Percentiles rank a stretch among this genome's conserved stretches.
phyloP scores from a whole-genome alignment of 257 asterid genomes.

The Solanum etuberosum region DNA sequence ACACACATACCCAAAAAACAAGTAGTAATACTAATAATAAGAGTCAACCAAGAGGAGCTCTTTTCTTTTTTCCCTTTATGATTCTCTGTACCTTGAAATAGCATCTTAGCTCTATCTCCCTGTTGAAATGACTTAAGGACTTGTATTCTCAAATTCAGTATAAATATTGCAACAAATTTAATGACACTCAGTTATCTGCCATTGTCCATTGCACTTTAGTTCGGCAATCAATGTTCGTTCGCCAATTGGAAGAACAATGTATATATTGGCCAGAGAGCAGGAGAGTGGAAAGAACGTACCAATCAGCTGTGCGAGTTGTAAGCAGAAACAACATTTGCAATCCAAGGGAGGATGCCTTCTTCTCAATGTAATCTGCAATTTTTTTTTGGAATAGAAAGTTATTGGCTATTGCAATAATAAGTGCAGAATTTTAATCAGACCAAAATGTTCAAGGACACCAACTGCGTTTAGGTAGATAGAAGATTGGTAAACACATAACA shows the following conservation, averaged over 20 bases:
- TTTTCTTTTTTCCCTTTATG: not conserved
- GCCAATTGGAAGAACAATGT: not conserved
- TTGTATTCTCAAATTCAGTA: not conserved
- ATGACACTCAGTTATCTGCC: not conserved
- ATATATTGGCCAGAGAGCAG: not conserved
- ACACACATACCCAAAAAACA: not conserved
- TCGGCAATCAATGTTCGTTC: not conserved
- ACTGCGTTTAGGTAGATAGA: not conserved
- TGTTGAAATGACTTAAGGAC: not conserved
- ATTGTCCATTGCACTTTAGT: not conserved
- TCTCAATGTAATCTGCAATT: constrained; percentile 76
- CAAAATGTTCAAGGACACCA: not conserved
- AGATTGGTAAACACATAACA: not conserved
- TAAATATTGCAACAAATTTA: not conserved
- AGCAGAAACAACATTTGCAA: constrained; percentile 66
- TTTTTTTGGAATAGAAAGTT: not conserved
- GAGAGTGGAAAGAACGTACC: constrained; percentile 35
- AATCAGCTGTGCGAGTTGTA: constrained; percentile 92
- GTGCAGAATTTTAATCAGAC: not conserved
- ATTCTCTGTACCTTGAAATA: not conserved
- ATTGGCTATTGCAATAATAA: not conserved
- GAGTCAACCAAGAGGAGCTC: not conserved
- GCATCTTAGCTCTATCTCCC: not conserved
- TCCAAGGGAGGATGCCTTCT: constrained; percentile 78
- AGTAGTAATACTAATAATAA: not conserved